These are phyloP conservation scores for Corniculantispora saksenae DNA, from an alignment of 2,329 filamentous ascomycete genomes.

Conservation along the genomic window DNA sequence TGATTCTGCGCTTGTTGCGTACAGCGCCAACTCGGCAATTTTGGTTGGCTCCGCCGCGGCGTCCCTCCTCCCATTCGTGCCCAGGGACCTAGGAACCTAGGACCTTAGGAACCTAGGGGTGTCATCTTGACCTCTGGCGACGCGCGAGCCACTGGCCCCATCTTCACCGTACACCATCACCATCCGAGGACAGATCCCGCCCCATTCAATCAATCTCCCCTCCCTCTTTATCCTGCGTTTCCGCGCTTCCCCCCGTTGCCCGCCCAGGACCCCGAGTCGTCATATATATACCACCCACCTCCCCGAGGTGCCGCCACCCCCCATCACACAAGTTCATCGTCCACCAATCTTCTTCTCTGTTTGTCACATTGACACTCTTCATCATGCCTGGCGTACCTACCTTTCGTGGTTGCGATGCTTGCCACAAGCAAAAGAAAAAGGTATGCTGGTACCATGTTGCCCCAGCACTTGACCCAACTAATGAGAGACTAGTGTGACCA, in stretches of 20 bases:
- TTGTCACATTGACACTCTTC: not conserved
- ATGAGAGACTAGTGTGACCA: slow-evolving; percentile 45
- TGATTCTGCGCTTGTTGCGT: slow-evolving; percentile 4
- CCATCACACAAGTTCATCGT: not conserved
- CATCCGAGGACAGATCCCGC: not conserved
- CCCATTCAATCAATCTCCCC: not conserved
- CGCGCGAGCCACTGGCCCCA: not conserved
- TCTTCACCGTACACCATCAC: not conserved
- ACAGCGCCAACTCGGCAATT: slow-evolving; percentile 19
- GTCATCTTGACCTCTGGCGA: not conserved
- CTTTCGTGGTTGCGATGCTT: slow-evolving; percentile 51
- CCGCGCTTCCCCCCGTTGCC: not conserved
- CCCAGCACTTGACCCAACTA: not conserved
- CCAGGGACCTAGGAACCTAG: too few species aligned
- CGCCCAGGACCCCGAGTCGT: not conserved
- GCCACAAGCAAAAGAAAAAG: slow-evolving; percentile 56
- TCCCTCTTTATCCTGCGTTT: not conserved
- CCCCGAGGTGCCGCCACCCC: not conserved
- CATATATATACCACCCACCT: not conserved
- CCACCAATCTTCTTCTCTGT: not conserved
- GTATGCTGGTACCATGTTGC: slow-evolving; percentile 30
- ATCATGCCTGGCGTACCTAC: slow-evolving; percentile 54
- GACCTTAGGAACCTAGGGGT: too few species aligned
- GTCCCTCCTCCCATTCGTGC: slow-evolving; percentile 12
- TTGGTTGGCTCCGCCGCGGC: slow-evolving; percentile 23